Conservation (phyloP, 2,329 filamentous ascomycete genomes). For the Parascedosporium putredinis region DNA sequence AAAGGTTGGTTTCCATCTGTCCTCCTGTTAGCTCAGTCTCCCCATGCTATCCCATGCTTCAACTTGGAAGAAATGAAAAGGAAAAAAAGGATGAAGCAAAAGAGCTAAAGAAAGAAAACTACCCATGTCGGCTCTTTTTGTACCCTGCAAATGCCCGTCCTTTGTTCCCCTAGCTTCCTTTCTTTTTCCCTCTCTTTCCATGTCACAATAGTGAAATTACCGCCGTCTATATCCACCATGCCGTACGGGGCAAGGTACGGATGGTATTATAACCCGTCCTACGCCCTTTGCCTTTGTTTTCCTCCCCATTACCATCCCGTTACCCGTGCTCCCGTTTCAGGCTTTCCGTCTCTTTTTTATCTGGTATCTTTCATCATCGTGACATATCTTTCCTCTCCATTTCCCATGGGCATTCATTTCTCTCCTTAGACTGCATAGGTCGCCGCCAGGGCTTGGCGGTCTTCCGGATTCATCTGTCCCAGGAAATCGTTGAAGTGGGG, state of each 20-base stretch:
- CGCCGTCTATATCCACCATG: background rate
- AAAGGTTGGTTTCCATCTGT: too few relatives aligned
- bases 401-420: background rate
- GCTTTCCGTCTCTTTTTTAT: background rate
- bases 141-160: background rate
- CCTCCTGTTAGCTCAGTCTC: too few relatives aligned
- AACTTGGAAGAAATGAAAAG: background rate
- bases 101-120: conserved; percentile 4
- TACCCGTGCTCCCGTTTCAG: background rate
- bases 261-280: background rate
- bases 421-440: conserved; percentile 34
- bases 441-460: conserved; percentile 37
- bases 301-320: background rate
- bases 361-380: background rate
- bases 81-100: conserved; percentile 2
- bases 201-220: background rate
- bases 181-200: conserved; percentile 1
- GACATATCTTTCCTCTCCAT: background rate
- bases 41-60: too few relatives aligned
- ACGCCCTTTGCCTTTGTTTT: background rate
- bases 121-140: background rate
- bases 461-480: conserved; percentile 35
- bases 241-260: background rate
- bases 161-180: background rate
- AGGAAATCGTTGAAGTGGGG: conserved; percentile 48